Base-by-base conservation (phyloP, 164 flowering plant species). In the Piper longum region DNA sequence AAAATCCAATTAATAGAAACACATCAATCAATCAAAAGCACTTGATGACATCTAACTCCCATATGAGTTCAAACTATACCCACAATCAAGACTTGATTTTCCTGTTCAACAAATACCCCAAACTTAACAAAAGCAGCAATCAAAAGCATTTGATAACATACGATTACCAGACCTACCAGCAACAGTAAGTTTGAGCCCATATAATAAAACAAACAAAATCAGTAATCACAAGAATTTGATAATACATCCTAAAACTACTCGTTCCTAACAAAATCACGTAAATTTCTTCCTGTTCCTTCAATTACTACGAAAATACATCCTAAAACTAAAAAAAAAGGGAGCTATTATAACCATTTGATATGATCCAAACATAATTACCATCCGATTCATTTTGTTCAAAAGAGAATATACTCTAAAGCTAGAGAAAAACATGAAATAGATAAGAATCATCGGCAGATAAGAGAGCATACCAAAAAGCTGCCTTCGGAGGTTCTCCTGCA, bases 401-500 rank as follows among this genome's bases (percentile, higher is more conserved):
- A 57, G 7, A 9, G 7, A 40, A 14, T 11, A 13, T 51, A 63
- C 39, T 18, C 48, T 26, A 11, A 62, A 44, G 42, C 7, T 16
- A 51, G 2, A 18, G 42, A 5, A n/a, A 41, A 56, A 4, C 18
- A 4, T 12, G 12, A 12, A 26, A 62, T 2, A 48, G 13, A n/a
- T 1, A 18, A 64, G 45, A 55, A 39, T 67, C 13, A 62, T 18
- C 62, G 36, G 36, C 1, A 26, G 36, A 26, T 26, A 52, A 48
- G 41, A 59, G 57, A 1, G 64, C 80, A 64, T 85, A 91, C 98
- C 96, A 76, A 92, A 92, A 45, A 92, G 93, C 72, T 87, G 81
- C 63, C 98, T 80, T 63, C 79, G 79, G 77, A 92, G 83, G 65
- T 92, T 89, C 79, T 92, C 98, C 18, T 79, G 77, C 98, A 92